These are phyloP conservation scores for Macrotyloma uniflorum DNA, from an alignment of 306 rosid species.

Conservation along the genomic window DNA sequence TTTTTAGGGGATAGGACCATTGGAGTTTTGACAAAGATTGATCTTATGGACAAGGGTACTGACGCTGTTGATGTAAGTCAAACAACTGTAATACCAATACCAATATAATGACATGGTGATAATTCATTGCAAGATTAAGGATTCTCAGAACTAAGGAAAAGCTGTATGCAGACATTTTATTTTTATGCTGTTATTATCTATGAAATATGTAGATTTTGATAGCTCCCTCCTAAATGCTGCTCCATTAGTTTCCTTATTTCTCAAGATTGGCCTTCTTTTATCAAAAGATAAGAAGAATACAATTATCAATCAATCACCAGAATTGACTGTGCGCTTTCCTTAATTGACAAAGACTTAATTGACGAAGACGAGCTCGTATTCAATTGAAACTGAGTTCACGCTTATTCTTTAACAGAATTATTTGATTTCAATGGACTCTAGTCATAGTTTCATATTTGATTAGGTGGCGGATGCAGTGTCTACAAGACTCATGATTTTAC, in stretches of 20 bases:
- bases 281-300: neutral
- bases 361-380: slow-evolving; percentile 12
- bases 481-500: slow-evolving; percentile 9
- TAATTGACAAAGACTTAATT: slow-evolving; percentile 12
- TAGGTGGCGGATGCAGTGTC: slow-evolving; percentile 8
- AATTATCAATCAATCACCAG: slow-evolving; percentile 10
- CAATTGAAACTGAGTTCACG: neutral
- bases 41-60: slow-evolving; percentile 98
- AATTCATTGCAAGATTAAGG: slow-evolving; percentile 25
- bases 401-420: slow-evolving; percentile 26
- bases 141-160: neutral
- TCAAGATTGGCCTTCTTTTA: neutral
- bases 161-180: slow-evolving; percentile 10
- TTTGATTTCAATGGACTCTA: slow-evolving; percentile 3
- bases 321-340: slow-evolving; percentile 10
- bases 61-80: slow-evolving; percentile 95
- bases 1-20: slow-evolving; percentile 86
- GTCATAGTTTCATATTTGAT: slow-evolving; percentile 18
- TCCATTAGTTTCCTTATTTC: slow-evolving; percentile 10
- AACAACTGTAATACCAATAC: slow-evolving; percentile 8
- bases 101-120: slow-evolving; percentile 22
- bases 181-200: slow-evolving; percentile 3
- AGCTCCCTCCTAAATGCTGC: slow-evolving; percentile 6
- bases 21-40: slow-evolving; percentile 97
- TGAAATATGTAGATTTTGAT: slow-evolving; percentile 6